phyloP scores from a whole-genome alignment of 805 yeast species.

The Kurtzmaniella fragi region DNA sequence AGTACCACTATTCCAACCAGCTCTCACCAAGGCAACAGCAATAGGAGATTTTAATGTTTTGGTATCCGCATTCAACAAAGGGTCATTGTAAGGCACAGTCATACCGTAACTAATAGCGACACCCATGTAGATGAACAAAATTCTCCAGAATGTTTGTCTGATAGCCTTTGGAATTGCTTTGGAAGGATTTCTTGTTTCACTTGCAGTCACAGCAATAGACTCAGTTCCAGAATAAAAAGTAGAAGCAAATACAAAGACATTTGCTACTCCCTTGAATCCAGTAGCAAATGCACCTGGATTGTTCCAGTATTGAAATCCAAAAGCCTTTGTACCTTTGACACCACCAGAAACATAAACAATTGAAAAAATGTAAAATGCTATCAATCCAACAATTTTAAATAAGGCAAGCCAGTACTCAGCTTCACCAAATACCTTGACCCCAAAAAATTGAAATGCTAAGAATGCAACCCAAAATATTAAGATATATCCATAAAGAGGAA shows the following conservation, averaged over 20 bases:
- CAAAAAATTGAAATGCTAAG: slow-evolving; percentile 45
- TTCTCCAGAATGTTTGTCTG: slow-evolving; percentile 51
- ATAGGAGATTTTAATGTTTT: slow-evolving; percentile 43
- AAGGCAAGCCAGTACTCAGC: slow-evolving; percentile 51
- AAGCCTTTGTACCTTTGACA: slow-evolving; percentile 29
- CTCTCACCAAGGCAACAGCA: slow-evolving; percentile 33
- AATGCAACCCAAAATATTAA: slow-evolving; percentile 50
- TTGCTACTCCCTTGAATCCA: slow-evolving; percentile 53
- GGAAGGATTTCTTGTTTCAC: slow-evolving; percentile 56
- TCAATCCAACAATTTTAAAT: slow-evolving; percentile 41
- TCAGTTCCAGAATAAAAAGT: slow-evolving; percentile 59
- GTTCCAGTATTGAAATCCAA: slow-evolving; percentile 41
- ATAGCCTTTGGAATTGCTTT: slow-evolving; percentile 55
- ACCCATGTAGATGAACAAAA: slow-evolving; percentile 48
- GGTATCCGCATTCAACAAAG: slow-evolving; percentile 31
- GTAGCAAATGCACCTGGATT: slow-evolving; percentile 38
- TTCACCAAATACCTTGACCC: slow-evolving; percentile 54
- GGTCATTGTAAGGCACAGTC: slow-evolving; percentile 53
- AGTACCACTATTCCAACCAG: slow-evolving; percentile 40
- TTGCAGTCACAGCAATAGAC: slow-evolving; percentile 54
- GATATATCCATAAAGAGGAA: slow-evolving; percentile 53
- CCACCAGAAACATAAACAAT: slow-evolving; percentile 44
- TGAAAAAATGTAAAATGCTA: slow-evolving; percentile 48
- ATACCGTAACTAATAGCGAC: slow-evolving; percentile 54
- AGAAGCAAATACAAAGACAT: slow-evolving; percentile 54